phyloP scores from a whole-genome alignment of 192 early-diverging fungal genomes.

The Backusella tuberculispora region DNA sequence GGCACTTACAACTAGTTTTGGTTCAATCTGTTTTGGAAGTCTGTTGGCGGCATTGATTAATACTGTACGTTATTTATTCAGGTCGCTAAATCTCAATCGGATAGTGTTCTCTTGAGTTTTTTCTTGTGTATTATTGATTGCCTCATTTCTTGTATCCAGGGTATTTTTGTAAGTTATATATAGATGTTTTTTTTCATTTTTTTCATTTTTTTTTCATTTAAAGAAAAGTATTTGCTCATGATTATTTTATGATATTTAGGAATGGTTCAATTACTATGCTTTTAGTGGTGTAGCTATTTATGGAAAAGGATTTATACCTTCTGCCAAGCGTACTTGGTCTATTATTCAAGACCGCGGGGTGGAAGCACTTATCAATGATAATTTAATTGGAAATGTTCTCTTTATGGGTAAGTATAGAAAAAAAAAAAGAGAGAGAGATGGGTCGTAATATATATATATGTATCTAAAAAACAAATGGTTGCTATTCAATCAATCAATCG shows the following conservation, averaged over 20 bases:
- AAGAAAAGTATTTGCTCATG: conserved; percentile 19
- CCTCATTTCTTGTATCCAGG: conserved; percentile 76
- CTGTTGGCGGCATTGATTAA: conserved; percentile 59
- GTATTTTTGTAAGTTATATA: conserved; percentile 65
- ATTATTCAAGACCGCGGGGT: conserved; percentile 77
- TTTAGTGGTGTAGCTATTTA: conserved; percentile 92
- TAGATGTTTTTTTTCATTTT: conserved; percentile 8
- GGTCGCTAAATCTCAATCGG: conserved; percentile 48
- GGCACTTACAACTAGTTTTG: conserved; percentile 77
- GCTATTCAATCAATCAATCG: no score
- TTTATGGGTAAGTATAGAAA: conserved; percentile 63
- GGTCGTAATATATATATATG: conserved; percentile 29
- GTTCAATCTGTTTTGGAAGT: conserved; percentile 80
- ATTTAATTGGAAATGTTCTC: conserved; percentile 83
- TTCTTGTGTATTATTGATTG: conserved; percentile 75
- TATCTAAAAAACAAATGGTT: no score
- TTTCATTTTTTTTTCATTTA: background rate
- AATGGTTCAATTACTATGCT: conserved; percentile 84
- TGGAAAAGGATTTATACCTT: conserved; percentile 67
- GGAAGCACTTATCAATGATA: conserved; percentile 84
- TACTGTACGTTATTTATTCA: conserved; percentile 70
- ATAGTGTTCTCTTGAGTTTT: conserved; percentile 59
- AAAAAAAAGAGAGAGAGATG: conserved; percentile 20
- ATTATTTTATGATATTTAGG: conserved; percentile 24
- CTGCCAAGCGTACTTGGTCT: conserved; percentile 82